Percentiles rank a stretch among this genome's conserved stretches.
phyloP scores from a whole-genome alignment of 1,284 basidiomycete species.

The Nidula niveotomentosa region DNA sequence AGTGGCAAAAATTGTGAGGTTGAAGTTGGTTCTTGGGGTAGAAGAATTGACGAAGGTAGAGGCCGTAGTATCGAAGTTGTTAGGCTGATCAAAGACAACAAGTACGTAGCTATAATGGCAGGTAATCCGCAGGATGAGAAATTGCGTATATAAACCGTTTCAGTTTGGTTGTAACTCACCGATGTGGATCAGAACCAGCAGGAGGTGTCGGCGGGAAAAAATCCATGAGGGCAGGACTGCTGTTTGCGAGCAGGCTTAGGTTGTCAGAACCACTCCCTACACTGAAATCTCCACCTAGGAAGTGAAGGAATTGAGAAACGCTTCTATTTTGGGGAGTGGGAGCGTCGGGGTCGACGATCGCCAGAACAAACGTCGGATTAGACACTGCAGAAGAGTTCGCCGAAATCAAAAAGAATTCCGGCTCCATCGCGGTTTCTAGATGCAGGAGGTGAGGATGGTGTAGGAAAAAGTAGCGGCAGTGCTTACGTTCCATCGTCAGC shows the following conservation, averaged over 20 bases:
- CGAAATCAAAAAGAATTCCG: slow-evolving; percentile 32
- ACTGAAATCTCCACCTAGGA: slow-evolving; percentile 41
- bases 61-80: slow-evolving; percentile 22
- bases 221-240: slow-evolving; percentile 39
- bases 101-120: slow-evolving; percentile 28
- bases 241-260: slow-evolving; percentile 27
- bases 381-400: slow-evolving; percentile 17
- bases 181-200: slow-evolving; percentile 45
- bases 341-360: slow-evolving; percentile 48
- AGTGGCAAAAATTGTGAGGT: slow-evolving; percentile 26
- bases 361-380: slow-evolving; percentile 38
- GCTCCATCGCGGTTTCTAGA: slow-evolving; percentile 37
- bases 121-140: not conserved
- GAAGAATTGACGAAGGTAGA: slow-evolving; percentile 26
- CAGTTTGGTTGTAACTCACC: slow-evolving; percentile 27
- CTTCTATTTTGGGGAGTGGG: slow-evolving; percentile 43
- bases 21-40: slow-evolving; percentile 32
- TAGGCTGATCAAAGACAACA: slow-evolving; percentile 30
- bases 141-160: not conserved
- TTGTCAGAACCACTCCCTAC: slow-evolving; percentile 19
- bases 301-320: slow-evolving; percentile 41
- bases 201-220: slow-evolving; percentile 40
- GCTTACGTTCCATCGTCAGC: slow-evolving; percentile 40
- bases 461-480: not conserved
- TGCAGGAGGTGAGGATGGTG: not conserved